These are phyloP conservation scores for Fusarium clavum DNA, from an alignment of 2,329 filamentous ascomycete species.

Conservation along the genomic window DNA sequence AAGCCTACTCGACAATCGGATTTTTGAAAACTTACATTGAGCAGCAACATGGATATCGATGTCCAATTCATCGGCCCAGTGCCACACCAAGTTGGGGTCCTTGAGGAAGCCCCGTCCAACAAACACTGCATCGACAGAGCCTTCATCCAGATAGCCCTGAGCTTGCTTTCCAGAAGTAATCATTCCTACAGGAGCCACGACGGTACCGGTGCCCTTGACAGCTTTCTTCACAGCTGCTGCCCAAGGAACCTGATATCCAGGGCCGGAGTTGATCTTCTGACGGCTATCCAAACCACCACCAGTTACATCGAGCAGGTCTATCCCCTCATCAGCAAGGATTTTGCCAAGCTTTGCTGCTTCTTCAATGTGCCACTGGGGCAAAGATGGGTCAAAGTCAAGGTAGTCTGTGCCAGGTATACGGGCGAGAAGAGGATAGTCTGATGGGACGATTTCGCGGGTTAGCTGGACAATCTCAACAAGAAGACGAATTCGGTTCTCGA, in stretches of 20 bases:
- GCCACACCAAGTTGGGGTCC: slow-evolving; percentile 65
- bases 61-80: slow-evolving; percentile 64
- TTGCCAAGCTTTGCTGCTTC: slow-evolving; percentile 72
- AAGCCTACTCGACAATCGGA: background rate
- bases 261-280: slow-evolving; percentile 68
- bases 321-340: slow-evolving; percentile 70
- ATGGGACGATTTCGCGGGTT: slow-evolving; percentile 34
- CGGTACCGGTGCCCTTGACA: slow-evolving; percentile 65
- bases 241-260: slow-evolving; percentile 77
- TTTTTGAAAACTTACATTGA: slow-evolving; percentile 42
- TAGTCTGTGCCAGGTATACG: slow-evolving; percentile 77
- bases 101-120: slow-evolving; percentile 66
- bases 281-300: slow-evolving; percentile 71
- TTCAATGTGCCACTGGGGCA: slow-evolving; percentile 70
- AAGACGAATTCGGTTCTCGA: slow-evolving; percentile 58
- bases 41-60: slow-evolving; percentile 58
- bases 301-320: slow-evolving; percentile 79
- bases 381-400: slow-evolving; percentile 68
- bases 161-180: slow-evolving; percentile 59
- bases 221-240: slow-evolving; percentile 74
- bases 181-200: slow-evolving; percentile 58
- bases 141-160: slow-evolving; percentile 57
- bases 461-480: slow-evolving; percentile 58
- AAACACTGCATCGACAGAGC: slow-evolving; percentile 59
- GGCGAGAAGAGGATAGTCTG: slow-evolving; percentile 68